These are phyloP conservation scores for Hyaloscypha finlandica DNA, from an alignment of 495 filamentous ascomycete genomes.

Conservation along the genomic window DNA sequence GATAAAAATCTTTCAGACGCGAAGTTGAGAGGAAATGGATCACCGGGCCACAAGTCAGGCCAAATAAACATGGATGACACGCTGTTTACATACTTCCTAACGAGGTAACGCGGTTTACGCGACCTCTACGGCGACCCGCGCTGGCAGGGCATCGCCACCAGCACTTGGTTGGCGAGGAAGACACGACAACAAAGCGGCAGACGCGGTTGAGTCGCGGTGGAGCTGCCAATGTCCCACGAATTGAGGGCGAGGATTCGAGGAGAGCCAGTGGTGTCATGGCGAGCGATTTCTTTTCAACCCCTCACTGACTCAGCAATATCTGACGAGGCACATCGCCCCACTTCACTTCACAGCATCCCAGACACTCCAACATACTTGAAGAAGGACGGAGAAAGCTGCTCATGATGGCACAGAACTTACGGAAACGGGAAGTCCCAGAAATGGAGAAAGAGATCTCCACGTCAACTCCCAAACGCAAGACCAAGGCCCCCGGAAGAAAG, in stretches of 20 bases:
- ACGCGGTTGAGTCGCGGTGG: background rate
- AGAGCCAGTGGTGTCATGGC: no score
- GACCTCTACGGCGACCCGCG: constrained; percentile 11
- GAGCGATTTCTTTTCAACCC: no score
- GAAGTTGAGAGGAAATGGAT: background rate
- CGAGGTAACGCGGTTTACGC: constrained; percentile 11
- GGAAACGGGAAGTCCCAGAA: constrained; percentile 30
- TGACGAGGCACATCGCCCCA: no score
- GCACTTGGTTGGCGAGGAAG: constrained; percentile 13
- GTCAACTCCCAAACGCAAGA: constrained; percentile 26
- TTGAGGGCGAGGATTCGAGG: no score
- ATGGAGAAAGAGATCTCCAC: constrained; percentile 22
- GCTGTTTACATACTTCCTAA: constrained; percentile 15
- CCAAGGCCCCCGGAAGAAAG: constrained; percentile 3
- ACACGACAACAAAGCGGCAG: background rate
- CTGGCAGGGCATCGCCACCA: constrained; percentile 7
- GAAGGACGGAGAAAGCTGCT: no score
- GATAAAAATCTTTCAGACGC: background rate
- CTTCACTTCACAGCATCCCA: no score
- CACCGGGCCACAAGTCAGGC: constrained; percentile 4
- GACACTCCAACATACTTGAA: no score
- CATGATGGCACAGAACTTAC: no score
- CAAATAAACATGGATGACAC: constrained; percentile 13
- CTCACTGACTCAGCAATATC: no score
- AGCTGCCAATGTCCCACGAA: background rate